A percentile compares a stretch with the other conserved stretches of the same genome.
phyloP scores from a whole-genome alignment of 1,284 basidiomycete genomes.

The Vanrija pseudolonga region DNA sequence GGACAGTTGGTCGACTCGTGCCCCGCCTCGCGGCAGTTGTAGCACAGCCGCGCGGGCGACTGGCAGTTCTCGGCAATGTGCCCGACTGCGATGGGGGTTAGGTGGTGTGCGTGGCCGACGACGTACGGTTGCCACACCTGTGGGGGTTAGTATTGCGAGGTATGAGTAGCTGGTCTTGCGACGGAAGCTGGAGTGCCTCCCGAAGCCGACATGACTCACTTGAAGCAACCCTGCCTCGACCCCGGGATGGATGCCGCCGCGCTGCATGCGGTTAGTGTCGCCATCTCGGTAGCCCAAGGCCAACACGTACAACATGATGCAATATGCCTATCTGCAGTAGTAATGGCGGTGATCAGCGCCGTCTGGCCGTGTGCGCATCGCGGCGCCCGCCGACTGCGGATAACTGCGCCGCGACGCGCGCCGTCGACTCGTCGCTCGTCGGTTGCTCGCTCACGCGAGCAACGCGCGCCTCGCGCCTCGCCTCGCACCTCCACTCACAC shows the following conservation, averaged over 20 bases:
- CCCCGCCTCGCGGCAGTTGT: conserved; percentile 84
- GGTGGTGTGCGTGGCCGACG: background rate
- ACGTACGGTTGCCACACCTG: conserved; percentile 41
- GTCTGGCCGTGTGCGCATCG: too few relatives aligned
- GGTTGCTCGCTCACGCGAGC: too few relatives aligned
- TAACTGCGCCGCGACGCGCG: too few relatives aligned
- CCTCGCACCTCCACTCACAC: too few relatives aligned
- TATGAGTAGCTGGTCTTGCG: too few relatives aligned
- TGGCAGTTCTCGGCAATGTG: conserved; percentile 87
- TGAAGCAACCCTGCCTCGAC: conserved; percentile 48
- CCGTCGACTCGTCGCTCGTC: too few relatives aligned
- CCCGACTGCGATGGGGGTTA: conserved; percentile 55
- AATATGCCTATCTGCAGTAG: background rate
- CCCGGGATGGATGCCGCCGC: conserved; percentile 40
- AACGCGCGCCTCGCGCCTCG: too few relatives aligned
- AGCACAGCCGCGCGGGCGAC: conserved; percentile 79
- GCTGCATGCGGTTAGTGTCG: conserved; percentile 11
- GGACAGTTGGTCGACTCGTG: conserved; percentile 86
- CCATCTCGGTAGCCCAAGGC: too few relatives aligned
- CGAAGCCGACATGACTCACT: conserved; percentile 32
- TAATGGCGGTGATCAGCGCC: background rate
- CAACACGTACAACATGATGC: conserved; percentile 8
- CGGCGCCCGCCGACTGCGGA: too few relatives aligned
- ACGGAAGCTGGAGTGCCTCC: too few relatives aligned
- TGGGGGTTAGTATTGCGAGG: background rate